A percentile compares a stretch with the other conserved stretches of the same genome.
phyloP scores from a whole-genome alignment of 2,329 filamentous ascomycete species.

The Taxawa tesnikishii region DNA sequence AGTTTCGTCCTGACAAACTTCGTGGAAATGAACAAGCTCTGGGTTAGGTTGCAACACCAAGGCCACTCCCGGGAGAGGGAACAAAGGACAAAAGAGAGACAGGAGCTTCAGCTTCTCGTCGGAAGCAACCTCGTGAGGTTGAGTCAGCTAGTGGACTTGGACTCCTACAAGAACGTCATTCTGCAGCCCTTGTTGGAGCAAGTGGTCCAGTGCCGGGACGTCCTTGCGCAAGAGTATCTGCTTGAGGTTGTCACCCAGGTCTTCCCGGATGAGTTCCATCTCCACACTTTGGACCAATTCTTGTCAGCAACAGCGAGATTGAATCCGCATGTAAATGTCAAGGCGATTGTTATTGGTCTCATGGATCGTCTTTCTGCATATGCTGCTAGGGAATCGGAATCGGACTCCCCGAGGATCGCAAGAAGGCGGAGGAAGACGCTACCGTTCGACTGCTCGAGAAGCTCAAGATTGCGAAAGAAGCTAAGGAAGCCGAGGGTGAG shows the following conservation, averaged over 20 bases:
- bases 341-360: slow-evolving; percentile 91
- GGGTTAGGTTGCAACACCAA: slow-evolving; percentile 95
- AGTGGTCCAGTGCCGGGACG: slow-evolving; percentile 94
- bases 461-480: slow-evolving; percentile 55
- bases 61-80: slow-evolving; percentile 92
- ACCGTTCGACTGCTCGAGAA: slow-evolving; percentile 66
- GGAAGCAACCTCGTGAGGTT: slow-evolving; percentile 92
- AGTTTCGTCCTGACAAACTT: slow-evolving; percentile 98
- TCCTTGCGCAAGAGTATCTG: slow-evolving; percentile 92
- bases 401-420: slow-evolving; percentile 57
- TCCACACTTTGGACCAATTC: slow-evolving; percentile 92
- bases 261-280: slow-evolving; percentile 95
- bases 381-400: slow-evolving; percentile 74
- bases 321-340: slow-evolving; percentile 95
- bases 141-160: slow-evolving; percentile 89
- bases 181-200: slow-evolving; percentile 84
- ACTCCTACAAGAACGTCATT: slow-evolving; percentile 85
- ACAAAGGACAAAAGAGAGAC: slow-evolving; percentile 82
- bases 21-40: slow-evolving; percentile 99
- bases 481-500: slow-evolving; percentile 17
- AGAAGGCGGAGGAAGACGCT: slow-evolving; percentile 74
- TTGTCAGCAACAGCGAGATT: slow-evolving; percentile 83
- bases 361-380: slow-evolving; percentile 96
- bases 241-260: slow-evolving; percentile 98
- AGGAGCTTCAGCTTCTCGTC: slow-evolving; percentile 88